Evolutionary conservation across 139 green algal species (phyloP), one percentile per base, ranked within the genome.

Genomic region (Astrephomene gubernaculifera): DNA sequence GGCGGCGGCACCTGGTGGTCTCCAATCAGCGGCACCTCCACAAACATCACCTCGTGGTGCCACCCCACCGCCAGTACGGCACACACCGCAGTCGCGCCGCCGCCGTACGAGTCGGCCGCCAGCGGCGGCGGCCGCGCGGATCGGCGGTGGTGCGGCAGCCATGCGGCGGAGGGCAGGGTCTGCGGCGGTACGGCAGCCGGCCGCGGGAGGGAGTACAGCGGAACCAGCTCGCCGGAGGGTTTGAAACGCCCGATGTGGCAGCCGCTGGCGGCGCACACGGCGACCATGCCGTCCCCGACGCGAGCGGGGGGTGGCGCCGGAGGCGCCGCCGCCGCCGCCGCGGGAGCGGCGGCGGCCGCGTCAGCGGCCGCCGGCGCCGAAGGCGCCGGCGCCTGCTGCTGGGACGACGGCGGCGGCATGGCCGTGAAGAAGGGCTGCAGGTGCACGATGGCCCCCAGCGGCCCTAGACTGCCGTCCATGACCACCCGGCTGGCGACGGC

Each of bases 1-100:
- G 60, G 29, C 43, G 44, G 43, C 76, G 39, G 31, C 10, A 21
- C 38, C 5, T 36, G 25, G 69, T 92, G 90, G 53, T 94, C 91
- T 0, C 91, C 91, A 0, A 94, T 49, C 49, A 94, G 72, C 53
- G 91, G 91, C 65, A 94, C 88, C 21, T 90, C 79, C 61, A 85
- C 89, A 60, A 92, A 79, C 31, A 88, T 52, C 33, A 94, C 83
- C 53, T 83, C 41, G 35, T 75, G 61, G 29, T 87, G 86, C 87
- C 90, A 91, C 1, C 76, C 79, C 29, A 93, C 80, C 36, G 87
- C 87, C 79, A 93, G 60, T 44, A 88, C 74, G 22, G 86, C 86
- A 36, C 69, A 72, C 21, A 85, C 81, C 54, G 72, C 75, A 3
- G 36, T 44, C 27, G 67, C 68, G 33, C 25, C 25, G 67, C 65